Conservation (phyloP, 1,284 basidiomycete genomes). For the Leccinum angustisporum region DNA sequence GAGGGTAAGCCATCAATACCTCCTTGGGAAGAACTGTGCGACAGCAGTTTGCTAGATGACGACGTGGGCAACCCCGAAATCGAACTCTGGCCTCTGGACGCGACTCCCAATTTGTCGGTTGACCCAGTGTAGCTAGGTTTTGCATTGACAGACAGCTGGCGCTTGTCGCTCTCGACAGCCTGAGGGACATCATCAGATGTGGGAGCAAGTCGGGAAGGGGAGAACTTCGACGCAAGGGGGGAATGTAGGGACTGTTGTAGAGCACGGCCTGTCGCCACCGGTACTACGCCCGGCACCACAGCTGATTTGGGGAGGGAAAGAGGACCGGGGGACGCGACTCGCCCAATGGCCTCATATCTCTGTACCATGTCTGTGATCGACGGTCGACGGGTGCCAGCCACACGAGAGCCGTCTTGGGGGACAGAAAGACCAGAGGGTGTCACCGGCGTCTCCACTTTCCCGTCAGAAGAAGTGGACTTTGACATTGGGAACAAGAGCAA, state of each 20-base stretch:
- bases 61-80: conserved; percentile 25
- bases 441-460: conserved; percentile 33
- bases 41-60: conserved; percentile 25
- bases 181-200: conserved; percentile 12
- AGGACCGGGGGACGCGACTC: conserved; percentile 28
- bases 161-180: conserved; percentile 22
- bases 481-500: conserved; percentile 66
- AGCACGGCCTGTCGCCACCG: conserved; percentile 24
- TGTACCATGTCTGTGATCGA: conserved; percentile 85
- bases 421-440: conserved; percentile 41
- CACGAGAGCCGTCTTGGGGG: conserved; percentile 44
- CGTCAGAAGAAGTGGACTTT: conserved; percentile 41
- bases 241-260: conserved; percentile 26
- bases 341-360: conserved; percentile 64
- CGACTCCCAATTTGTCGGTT: conserved; percentile 20
- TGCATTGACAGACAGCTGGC: conserved; percentile 14
- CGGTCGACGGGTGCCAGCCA: conserved; percentile 48
- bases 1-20: conserved; percentile 29
- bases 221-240: conserved; percentile 25
- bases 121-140: conserved; percentile 16
- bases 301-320: conserved; percentile 39
- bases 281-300: conserved; percentile 11
- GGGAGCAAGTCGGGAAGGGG: conserved; percentile 23
- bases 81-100: conserved; percentile 14
- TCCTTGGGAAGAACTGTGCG: conserved; percentile 14